Percentiles rank a stretch among this genome's conserved stretches.
Evolutionary conservation across 164 flowering plant genomes (phyloP).

Genomic region (Chloranthus sessilifolius): DNA sequence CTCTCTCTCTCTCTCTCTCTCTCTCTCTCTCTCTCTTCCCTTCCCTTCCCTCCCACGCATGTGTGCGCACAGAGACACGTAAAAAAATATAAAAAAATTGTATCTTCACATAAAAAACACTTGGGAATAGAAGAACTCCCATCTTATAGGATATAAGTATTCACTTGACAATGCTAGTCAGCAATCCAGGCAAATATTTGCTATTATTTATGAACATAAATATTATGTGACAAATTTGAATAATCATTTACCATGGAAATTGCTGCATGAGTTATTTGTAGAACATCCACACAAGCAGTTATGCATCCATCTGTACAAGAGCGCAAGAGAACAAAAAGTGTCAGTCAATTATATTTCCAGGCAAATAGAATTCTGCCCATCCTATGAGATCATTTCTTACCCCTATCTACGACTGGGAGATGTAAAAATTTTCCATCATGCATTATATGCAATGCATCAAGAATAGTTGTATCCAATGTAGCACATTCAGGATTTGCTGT

Average conservation of each 20-base stretch:
- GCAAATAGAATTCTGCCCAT: no score
- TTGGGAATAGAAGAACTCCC: no score
- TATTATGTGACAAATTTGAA: no score
- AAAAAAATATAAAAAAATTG: no score
- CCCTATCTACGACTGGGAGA: constrained; percentile 88
- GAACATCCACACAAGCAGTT: constrained; percentile 85
- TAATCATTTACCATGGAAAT: constrained; percentile 72
- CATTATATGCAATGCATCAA: constrained; percentile 94
- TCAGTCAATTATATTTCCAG: no score
- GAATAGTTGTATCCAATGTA: constrained; percentile 77
- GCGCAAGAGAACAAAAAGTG: no score
- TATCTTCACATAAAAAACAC: no score
- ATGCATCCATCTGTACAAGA: constrained; percentile 63
- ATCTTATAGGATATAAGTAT: constrained; percentile 1
- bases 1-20: no score
- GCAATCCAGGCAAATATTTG: not conserved
- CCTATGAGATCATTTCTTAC: constrained; percentile 33
- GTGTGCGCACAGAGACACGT: no score
- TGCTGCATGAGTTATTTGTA: constrained; percentile 97
- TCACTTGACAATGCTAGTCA: no score
- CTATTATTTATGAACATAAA: not conserved
- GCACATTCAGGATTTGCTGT: constrained; percentile 92
- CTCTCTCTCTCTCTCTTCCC: no score
- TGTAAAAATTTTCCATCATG: constrained; percentile 94
- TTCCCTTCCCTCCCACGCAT: no score